phyloP scores from a whole-genome alignment of 2,329 filamentous ascomycete species.

The Zasmidium angulare region DNA sequence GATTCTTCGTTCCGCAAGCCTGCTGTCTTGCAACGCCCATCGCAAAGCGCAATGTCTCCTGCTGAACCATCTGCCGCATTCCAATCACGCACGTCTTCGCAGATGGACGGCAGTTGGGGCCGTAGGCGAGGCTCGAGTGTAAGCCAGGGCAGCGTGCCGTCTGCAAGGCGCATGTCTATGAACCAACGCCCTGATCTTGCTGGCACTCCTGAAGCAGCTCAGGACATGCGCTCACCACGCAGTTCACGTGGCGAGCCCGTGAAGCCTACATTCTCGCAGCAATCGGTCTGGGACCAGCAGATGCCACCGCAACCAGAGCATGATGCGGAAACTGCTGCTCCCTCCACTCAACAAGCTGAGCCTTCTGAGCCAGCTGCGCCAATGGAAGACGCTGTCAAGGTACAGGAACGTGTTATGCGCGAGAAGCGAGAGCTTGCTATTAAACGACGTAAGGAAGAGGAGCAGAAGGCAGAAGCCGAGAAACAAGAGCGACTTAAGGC shows the following conservation, averaged over 20 bases:
- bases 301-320: constrained; percentile 28
- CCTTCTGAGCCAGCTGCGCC: constrained; percentile 10
- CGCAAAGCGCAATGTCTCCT: constrained; percentile 62
- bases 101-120: constrained; percentile 67
- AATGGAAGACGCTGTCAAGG: constrained; percentile 61
- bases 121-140: constrained; percentile 80
- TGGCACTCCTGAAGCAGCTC: constrained; percentile 15
- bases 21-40: constrained; percentile 73
- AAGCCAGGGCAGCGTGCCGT: constrained; percentile 74
- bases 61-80: constrained; percentile 85
- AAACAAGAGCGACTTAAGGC: constrained; percentile 34
- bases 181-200: constrained; percentile 44
- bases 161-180: constrained; percentile 62
- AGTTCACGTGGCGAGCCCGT: constrained; percentile 16
- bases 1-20: constrained; percentile 70
- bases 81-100: constrained; percentile 69
- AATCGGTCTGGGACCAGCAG: constrained; percentile 35
- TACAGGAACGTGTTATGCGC: constrained; percentile 56
- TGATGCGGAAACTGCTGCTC: constrained; percentile 14
- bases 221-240: constrained; percentile 19
- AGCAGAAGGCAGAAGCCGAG: constrained; percentile 28
- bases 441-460: constrained; percentile 32
- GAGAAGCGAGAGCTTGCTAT: constrained; percentile 40
- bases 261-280: constrained; percentile 28
- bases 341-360: constrained; percentile 9